These are phyloP conservation scores for Alternaria panax DNA, from an alignment of 2,329 filamentous ascomycete genomes.

Conservation along the genomic window DNA sequence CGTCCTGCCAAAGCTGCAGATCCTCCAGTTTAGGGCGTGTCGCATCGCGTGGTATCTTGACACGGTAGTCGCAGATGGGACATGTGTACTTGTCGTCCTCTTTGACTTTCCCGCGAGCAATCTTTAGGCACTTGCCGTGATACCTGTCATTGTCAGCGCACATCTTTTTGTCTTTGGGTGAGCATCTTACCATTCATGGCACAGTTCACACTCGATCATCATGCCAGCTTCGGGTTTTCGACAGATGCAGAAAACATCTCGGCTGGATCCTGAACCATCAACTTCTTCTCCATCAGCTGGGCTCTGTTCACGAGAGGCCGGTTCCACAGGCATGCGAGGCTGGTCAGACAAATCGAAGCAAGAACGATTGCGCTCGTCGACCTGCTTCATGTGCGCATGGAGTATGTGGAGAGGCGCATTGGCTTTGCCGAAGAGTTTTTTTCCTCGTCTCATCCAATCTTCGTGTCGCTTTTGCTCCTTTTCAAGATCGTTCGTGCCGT, in stretches of 20 bases:
- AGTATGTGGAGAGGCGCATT: slow-evolving; percentile 97
- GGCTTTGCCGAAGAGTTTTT: slow-evolving; percentile 97
- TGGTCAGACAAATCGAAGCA: slow-evolving; percentile 94
- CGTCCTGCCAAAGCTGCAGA: slow-evolving; percentile 80
- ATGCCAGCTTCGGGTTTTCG: slow-evolving; percentile 91
- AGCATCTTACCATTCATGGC: slow-evolving; percentile 85
- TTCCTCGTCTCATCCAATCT: slow-evolving; percentile 98
- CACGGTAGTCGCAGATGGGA: slow-evolving; percentile 95
- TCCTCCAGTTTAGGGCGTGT: slow-evolving; percentile 95
- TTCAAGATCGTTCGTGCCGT: slow-evolving; percentile 89
- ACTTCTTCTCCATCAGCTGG: slow-evolving; percentile 59
- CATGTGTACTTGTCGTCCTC: slow-evolving; percentile 99
- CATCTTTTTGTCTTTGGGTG: background rate
- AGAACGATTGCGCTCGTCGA: slow-evolving; percentile 84
- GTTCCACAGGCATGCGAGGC: slow-evolving; percentile 88
- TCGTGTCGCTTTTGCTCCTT: slow-evolving; percentile 94
- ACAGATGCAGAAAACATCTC: slow-evolving; percentile 97
- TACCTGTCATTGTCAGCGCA: slow-evolving; percentile 69
- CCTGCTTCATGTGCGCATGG: slow-evolving; percentile 91
- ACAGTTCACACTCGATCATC: slow-evolving; percentile 99
- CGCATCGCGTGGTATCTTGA: slow-evolving; percentile 95
- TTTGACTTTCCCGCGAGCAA: slow-evolving; percentile 95
- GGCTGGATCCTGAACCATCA: slow-evolving; percentile 57
- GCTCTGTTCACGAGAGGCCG: slow-evolving; percentile 82
- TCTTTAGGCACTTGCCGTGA: slow-evolving; percentile 97